Evolutionary conservation across 441 rosid species (phyloP).

Genomic region (Bruguiera hainesii): DNA sequence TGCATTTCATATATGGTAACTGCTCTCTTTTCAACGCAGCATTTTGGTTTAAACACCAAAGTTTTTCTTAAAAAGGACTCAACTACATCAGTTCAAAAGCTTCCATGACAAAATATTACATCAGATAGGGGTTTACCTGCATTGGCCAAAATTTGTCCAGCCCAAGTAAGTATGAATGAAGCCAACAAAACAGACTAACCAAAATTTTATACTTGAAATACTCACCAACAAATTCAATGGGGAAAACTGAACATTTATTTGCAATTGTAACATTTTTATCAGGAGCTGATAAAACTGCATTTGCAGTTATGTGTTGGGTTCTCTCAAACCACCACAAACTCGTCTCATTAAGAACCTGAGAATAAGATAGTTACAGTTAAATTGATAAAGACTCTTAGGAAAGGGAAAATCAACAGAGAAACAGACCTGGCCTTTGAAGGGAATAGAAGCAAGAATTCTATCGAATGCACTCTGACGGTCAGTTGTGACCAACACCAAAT

Average conservation of each 20-base stretch:
- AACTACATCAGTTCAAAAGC: too few relatives aligned
- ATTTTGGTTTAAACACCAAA: too few relatives aligned
- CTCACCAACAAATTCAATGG: constrained; percentile 98
- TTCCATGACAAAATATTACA: too few relatives aligned
- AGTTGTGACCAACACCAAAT: constrained; percentile 81
- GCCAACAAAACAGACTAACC: not conserved
- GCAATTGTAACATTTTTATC: constrained; percentile 89
- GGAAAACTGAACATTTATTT: constrained; percentile 83
- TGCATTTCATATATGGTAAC: too few relatives aligned
- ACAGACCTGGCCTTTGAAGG: constrained; percentile 94
- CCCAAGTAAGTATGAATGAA: constrained; percentile 4
- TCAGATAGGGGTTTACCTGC: too few relatives aligned
- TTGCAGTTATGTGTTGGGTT: constrained; percentile 64
- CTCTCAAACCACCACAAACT: constrained; percentile 92
- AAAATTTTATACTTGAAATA: constrained; percentile 2
- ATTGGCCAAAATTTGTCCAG: not conserved
- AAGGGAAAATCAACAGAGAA: not conserved
- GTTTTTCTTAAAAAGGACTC: too few relatives aligned
- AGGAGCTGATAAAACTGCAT: constrained; percentile 75
- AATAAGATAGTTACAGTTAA: not conserved
- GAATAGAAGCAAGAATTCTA: constrained; percentile 85
- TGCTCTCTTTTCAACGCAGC: too few relatives aligned
- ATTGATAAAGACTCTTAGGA: not conserved
- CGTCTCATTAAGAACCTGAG: constrained; percentile 87
- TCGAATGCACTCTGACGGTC: constrained; percentile 96